Percentiles rank a stretch among this genome's conserved stretches.
Evolutionary conservation across 768 basidiomycete genomes (phyloP).

Genomic region (Dentipellis sp.): DNA sequence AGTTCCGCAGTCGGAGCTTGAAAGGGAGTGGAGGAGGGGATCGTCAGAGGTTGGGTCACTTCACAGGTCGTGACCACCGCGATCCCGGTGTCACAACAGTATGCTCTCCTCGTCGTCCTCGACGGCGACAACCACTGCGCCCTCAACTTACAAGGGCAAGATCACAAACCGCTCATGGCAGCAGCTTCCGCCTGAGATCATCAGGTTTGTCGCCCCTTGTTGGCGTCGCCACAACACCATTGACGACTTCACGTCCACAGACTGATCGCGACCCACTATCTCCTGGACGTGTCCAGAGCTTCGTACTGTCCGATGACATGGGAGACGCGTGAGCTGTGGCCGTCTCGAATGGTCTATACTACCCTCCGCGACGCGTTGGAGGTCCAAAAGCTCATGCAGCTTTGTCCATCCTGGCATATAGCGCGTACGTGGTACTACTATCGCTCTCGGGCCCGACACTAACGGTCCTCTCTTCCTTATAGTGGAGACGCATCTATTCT

Average conservation of each 20-base stretch:
- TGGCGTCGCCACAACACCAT: not conserved
- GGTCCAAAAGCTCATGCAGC: slow-evolving; percentile 14
- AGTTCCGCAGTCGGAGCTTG: slow-evolving; percentile 6
- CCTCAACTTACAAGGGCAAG: slow-evolving; percentile 44
- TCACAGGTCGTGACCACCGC: slow-evolving; percentile 15
- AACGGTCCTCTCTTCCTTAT: slow-evolving; percentile 8
- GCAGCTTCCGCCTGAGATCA: slow-evolving; percentile 51
- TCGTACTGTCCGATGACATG: slow-evolving; percentile 40
- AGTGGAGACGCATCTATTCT: slow-evolving; percentile 68
- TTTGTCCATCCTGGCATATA: slow-evolving; percentile 12
- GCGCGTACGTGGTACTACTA: slow-evolving; percentile 9
- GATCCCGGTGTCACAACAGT: not conserved
- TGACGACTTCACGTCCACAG: slow-evolving; percentile 23
- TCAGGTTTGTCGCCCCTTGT: slow-evolving; percentile 30
- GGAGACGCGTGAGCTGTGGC: slow-evolving; percentile 47
- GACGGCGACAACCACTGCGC: slow-evolving; percentile 21
- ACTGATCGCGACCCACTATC: slow-evolving; percentile 49
- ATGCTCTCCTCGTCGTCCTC: slow-evolving; percentile 12
- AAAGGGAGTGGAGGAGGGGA: not conserved
- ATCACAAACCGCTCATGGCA: slow-evolving; percentile 47
- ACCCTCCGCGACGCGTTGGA: slow-evolving; percentile 34
- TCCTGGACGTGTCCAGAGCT: slow-evolving; percentile 35
- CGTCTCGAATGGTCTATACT: slow-evolving; percentile 50
- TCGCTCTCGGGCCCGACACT: slow-evolving; percentile 12
- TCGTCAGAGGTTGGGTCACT: slow-evolving; percentile 3